Percentiles rank a stretch among this genome's conserved stretches.
phyloP scores from a whole-genome alignment of 164 flowering plant genomes.

The Aristolochia contorta region DNA sequence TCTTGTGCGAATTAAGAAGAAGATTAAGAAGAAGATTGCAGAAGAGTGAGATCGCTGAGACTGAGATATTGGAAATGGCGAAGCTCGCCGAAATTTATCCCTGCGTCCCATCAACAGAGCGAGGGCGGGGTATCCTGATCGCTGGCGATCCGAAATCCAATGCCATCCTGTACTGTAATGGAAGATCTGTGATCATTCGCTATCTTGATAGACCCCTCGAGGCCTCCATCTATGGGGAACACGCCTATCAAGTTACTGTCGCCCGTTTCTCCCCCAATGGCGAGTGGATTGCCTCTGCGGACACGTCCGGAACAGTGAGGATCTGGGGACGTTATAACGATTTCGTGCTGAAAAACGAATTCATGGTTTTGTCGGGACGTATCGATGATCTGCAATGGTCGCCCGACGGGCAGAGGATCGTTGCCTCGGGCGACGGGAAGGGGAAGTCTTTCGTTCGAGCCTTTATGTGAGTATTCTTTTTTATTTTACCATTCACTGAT shows the following conservation, averaged over 20 bases:
- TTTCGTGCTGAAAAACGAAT: slow-evolving; percentile 76
- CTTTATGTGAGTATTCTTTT: slow-evolving; percentile 56
- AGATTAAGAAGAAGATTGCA: no score
- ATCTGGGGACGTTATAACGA: slow-evolving; percentile 83
- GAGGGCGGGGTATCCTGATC: slow-evolving; percentile 87
- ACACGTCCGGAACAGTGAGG: slow-evolving; percentile 79
- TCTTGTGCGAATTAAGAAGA: no score
- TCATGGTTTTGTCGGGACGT: slow-evolving; percentile 77
- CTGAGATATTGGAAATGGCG: slow-evolving; percentile 12
- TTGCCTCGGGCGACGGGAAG: slow-evolving; percentile 90
- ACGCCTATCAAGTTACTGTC: slow-evolving; percentile 80
- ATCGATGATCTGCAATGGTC: slow-evolving; percentile 98
- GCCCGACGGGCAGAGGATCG: slow-evolving; percentile 73
- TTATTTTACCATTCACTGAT: no score
- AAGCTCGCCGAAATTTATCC: slow-evolving; percentile 73
- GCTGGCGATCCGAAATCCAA: slow-evolving; percentile 77
- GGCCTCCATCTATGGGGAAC: slow-evolving; percentile 71
- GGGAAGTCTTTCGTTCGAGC: slow-evolving; percentile 91
- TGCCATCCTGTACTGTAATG: slow-evolving; percentile 72
- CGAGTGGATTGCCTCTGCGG: slow-evolving; percentile 99
- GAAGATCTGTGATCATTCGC: slow-evolving; percentile 76
- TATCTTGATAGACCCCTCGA: slow-evolving; percentile 64
- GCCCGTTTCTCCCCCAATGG: slow-evolving; percentile 94
- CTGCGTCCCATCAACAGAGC: slow-evolving; percentile 81
- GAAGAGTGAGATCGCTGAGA: no score